Evolutionary conservation across 1,284 basidiomycete genomes (phyloP), one percentile per base, ranked within the genome.

Genomic region (Ganoderma multipileum): DNA sequence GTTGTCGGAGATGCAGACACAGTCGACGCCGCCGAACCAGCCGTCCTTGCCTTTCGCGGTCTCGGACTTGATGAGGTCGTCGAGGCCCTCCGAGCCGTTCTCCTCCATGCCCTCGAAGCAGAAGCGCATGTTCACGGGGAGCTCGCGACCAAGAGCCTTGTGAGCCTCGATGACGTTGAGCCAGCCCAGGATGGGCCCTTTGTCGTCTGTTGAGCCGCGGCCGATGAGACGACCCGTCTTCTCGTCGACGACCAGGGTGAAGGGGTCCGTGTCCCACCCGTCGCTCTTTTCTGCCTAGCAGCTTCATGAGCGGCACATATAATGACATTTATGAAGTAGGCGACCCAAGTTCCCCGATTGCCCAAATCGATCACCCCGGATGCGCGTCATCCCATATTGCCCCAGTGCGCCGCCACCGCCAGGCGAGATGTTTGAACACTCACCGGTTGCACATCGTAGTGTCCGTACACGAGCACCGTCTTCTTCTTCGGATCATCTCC

Each of bases 51-150:
- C 91, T 67, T 87, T 86, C 63, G 86, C 82, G 68, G 91, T 91
- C 83, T 99, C 96, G 62, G 85, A 85, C 72, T 87, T 83, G 74
- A 99, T 96, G 63, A 98, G 89, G 64, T 95, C 95, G 78, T 99
- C 97, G 14, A 99, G 87, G 7, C 96, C 96, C 76, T 96, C 95
- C 57, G 93, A 95, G 8, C 97, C 97, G 74, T 88, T 94, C 84
- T 99, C 97, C 81, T 99, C 97, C 98, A 99, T 99, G 9, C 97
- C 96, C 81, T 99, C 97, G 77, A 99, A 97, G 84, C 95, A 96
- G 85, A 96, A 93, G 76, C 92, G 90, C 74, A 99, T 82, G 82
- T 99, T 99, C 65, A 99, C 97, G 1, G 97, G 97, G 23, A 99
- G 86, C 63, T 92, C 89, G 66, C 92, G 85, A 52, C 88, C 87